phyloP scores from a whole-genome alignment of 768 basidiomycete genomes.

The Pulveroboletus sp. region DNA sequence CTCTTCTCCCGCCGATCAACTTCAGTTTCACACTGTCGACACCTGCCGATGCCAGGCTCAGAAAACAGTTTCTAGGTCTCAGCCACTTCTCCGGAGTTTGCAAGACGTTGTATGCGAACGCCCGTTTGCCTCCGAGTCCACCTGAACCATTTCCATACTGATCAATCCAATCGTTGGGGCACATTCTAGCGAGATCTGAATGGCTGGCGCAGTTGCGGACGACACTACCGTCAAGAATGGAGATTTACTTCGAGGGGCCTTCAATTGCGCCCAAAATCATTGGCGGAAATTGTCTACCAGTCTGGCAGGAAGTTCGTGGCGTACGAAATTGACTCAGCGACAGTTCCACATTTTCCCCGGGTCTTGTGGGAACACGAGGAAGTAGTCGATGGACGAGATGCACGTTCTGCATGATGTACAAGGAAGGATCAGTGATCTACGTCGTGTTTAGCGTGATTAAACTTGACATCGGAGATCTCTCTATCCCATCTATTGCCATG shows the following conservation, averaged over 20 bases:
- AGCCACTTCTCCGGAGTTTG: neutral
- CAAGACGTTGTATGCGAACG: neutral
- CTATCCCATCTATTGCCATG: no score
- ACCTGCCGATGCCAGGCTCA: no score
- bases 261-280: neutral
- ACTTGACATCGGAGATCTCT: no score
- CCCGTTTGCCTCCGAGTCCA: neutral
- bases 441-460: no score
- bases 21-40: no score
- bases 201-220: no score
- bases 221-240: no score
- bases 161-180: neutral
- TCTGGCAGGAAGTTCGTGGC: neutral
- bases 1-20: no score
- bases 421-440: no score
- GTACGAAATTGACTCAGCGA: neutral
- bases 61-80: neutral
- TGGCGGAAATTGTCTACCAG: neutral
- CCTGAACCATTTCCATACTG: neutral
- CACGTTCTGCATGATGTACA: neutral
- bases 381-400: neutral
- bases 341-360: neutral
- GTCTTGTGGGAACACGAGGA: neutral
- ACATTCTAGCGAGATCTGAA: neutral
- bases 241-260: no score